Base-by-base conservation (phyloP, 495 filamentous ascomycete genomes). In the Penicillium lagena region DNA sequence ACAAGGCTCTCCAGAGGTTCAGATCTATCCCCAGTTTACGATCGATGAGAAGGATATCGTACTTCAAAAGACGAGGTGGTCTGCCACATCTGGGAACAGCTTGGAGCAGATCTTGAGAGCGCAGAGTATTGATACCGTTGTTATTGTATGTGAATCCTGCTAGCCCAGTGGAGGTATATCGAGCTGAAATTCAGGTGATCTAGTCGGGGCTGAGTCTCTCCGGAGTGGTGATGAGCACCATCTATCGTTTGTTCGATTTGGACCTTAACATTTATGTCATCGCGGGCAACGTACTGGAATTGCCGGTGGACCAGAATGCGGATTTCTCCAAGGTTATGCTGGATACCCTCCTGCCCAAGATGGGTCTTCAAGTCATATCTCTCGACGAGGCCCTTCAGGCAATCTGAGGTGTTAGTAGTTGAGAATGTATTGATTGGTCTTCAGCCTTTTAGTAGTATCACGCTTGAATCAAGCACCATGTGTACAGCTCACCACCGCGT, bases 211-310 rank as follows among this genome's bases (percentile, higher is more conserved):
- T 75, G 29, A 60, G 52, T 13, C 62, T 68, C 6, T 68, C 64
- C 1, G 68, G 71, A 0, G 70, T 71, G 9, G 59, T 75, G 5
- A 60, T 69, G 64, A 56, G 50, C 31, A 75, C 70, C 1, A 47
- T 65, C 6, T 72, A 72, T 46, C 58, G 64, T 13, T 35, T 75
- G 22, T 75, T 72, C 42, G 67, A 73, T 43, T 42, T 70, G 37
- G 67, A 73, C 40, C 70, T 59, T 42, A 54, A 68, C 22, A 58
- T 74, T 30, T 71, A 60, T 47, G 62, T 74, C 15, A 68, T 76
- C 34, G 45, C 52, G 39, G 62, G 67, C 36, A 73, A 69, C 40
- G 68, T 70, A 7, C 29, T 75, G 29, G 71, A 73, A 14, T 39
- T 69, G 7, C 63, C 68, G 1, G 41, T 55, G n/a, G 55, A 60